phyloP scores from a whole-genome alignment of 2,329 filamentous ascomycete species.

The Paraconiothyrium brasiliense region DNA sequence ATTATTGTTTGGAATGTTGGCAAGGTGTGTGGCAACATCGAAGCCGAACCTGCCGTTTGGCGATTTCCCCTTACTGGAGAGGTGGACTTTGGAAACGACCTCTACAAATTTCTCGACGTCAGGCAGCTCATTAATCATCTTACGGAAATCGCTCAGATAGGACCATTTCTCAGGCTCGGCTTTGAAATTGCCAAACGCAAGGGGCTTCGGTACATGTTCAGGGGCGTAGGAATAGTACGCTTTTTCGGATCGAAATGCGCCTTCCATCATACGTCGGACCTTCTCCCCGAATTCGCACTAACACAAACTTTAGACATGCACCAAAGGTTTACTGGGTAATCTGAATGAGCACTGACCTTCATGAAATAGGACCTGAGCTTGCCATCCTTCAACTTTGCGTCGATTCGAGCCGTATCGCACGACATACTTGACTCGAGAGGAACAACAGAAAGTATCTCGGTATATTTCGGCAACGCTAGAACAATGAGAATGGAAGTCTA shows the following conservation, averaged over 20 bases:
- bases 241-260: conserved; percentile 16
- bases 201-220: conserved; percentile 16
- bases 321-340: not conserved
- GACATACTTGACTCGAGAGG: conserved; percentile 1
- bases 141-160: conserved; percentile 21
- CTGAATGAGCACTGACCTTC: conserved; percentile 10
- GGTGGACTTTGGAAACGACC: conserved; percentile 19
- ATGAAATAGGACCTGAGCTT: conserved; percentile 17
- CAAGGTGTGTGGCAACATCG: conserved; percentile 19
- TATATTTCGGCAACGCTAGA: conserved; percentile 3
- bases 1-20: conserved; percentile 19
- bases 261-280: conserved; percentile 19
- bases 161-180: conserved; percentile 20
- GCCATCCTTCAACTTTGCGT: conserved; percentile 12
- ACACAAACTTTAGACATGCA: not conserved
- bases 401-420: conserved; percentile 18
- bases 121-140: conserved; percentile 19
- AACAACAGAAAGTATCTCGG: conserved; percentile 11
- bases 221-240: conserved; percentile 7
- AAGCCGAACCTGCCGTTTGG: conserved; percentile 20
- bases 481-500: not conserved
- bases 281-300: conserved; percentile 11
- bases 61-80: conserved; percentile 20
- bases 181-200: conserved; percentile 16
- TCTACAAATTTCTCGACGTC: conserved; percentile 9